Base-by-base conservation (phyloP, 306 rosid species). In the Prunus salicina region DNA sequence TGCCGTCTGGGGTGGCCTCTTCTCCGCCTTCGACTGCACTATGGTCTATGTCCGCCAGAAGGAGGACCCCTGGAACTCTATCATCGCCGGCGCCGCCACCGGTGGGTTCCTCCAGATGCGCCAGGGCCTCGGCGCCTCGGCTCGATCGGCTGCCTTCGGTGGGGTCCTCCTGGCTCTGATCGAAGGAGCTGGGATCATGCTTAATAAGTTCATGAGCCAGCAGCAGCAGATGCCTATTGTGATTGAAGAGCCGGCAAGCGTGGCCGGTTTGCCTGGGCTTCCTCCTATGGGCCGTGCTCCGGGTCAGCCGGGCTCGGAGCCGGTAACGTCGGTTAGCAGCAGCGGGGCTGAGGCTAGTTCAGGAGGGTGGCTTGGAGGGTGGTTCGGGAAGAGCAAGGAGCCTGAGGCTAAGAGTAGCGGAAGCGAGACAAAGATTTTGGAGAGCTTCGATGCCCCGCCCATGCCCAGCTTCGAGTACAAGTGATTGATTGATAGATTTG, bases 51-150 rank as follows among this genome's bases (percentile, higher is more conserved):
- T 90, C 8, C 93, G 98, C 49, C 96, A 90, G 77, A 94, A 91
- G 82, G 98, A 94, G 79, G 98, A 94, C 30, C 98, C 98, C 0
- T 94, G 96, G 97, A 94, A 94, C 76, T 91, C 97, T 14, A 91
- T 94, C 62, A 75, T 89, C 27, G 87, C 96, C 73, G 98, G 97
- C 28, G 91, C 93, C 8, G 95, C 97, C 60, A 91, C 98, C 18
- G 96, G 96, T 0, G 97, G 95, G 18, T 87, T 94, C 63, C 96
- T 94, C 61, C 88, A 88, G 76, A 87, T 89, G 97, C 90, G 97
- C 0, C 93, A 90, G 77, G 97, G 98, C 1, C 73, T 84, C 0
- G 68, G 80, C 6, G 84, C 95, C n/a, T 73, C 93, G 8, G 88
- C 88, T 1, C 87, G 95, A 8, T 67, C 92, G 7, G 97, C 97